Evolutionary conservation across 176 grass and related monocot species (phyloP), one percentile per base, ranked within the genome.

Genomic region (Panicum miliaceum): DNA sequence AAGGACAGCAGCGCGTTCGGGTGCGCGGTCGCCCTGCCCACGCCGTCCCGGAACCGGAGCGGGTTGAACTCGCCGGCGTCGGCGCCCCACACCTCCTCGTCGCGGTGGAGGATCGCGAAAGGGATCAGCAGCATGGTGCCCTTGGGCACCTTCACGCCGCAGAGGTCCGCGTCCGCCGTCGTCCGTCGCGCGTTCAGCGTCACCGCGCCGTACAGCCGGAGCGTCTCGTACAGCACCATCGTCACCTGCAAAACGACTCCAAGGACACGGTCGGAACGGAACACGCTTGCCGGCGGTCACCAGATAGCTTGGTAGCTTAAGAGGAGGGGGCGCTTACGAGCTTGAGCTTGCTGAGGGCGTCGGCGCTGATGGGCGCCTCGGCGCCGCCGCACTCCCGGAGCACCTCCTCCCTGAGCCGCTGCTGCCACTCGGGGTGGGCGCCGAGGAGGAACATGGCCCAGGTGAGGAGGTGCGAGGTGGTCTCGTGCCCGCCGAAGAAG

Each of bases 401-500:
- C 25, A 94, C 83, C 71, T 94, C 92, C 48, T 86, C 83, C 41
- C 92, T 64, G 20, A 94, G 88, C 57, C 37, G 73, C 20, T 56
- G 54, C 75, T 90, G 92, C 92, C 92, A 94, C 3, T 86, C 79
- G 0, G 41, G 82, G 62, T 93, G 56, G 43, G 86, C 84, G 16
- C 92, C 66, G 29, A 94, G 76, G 23, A 94, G 83, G 79, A 90
- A 94, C 43, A 86, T 51, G 32, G 78, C n/a, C 91, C 88, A 93
- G 57, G 88, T 83, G 12, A 93, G 85, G 25, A 82, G 80, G 25
- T 88, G 82, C 1, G 91, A 41, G 35, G 91, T 93, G 1, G 88
- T 90, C 50, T 93, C 91, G 15, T 93, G 85, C 16, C 91, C 91
- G 6, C 88, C 88, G 45, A 93, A 87, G 88, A 85, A 93, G 85